Conservation (phyloP, 768 basidiomycete species). For the Psilocybe tampanensis region DNA sequence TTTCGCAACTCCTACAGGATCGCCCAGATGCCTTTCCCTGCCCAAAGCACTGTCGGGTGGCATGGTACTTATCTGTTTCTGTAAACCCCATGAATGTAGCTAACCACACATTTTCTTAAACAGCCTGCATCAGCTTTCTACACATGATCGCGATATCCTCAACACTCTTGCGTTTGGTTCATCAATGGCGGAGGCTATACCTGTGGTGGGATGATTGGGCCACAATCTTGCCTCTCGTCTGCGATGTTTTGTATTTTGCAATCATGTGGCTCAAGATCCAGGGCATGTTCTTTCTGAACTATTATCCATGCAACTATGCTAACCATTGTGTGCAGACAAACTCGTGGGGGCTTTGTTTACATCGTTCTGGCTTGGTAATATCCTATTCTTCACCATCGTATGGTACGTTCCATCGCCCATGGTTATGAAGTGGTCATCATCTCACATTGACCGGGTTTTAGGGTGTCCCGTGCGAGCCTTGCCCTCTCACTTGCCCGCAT, state of each 20-base stretch:
- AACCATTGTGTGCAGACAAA: neutral
- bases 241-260: slow-evolving; percentile 12
- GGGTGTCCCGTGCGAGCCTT: slow-evolving; percentile 12
- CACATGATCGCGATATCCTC: slow-evolving; percentile 18
- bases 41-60: slow-evolving; percentile 13
- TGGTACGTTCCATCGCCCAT: neutral
- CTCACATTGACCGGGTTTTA: neutral
- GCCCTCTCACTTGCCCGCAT: slow-evolving; percentile 12
- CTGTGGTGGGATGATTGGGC: slow-evolving; percentile 30
- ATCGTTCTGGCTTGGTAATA: slow-evolving; percentile 4
- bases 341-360: neutral
- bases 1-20: neutral
- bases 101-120: neutral
- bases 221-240: slow-evolving; percentile 14
- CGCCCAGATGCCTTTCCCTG: slow-evolving; percentile 3
- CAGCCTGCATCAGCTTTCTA: slow-evolving; percentile 6
- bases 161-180: slow-evolving; percentile 19
- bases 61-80: slow-evolving; percentile 12
- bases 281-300: slow-evolving; percentile 7
- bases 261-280: slow-evolving; percentile 14
- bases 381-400: slow-evolving; percentile 1
- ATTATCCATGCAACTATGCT: neutral
- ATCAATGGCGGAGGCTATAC: slow-evolving; percentile 13
- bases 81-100: neutral
- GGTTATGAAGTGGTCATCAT: neutral